Evolutionary conservation across 2,329 filamentous ascomycete genomes (phyloP).

Genomic region (Zopfia rhizophila): DNA sequence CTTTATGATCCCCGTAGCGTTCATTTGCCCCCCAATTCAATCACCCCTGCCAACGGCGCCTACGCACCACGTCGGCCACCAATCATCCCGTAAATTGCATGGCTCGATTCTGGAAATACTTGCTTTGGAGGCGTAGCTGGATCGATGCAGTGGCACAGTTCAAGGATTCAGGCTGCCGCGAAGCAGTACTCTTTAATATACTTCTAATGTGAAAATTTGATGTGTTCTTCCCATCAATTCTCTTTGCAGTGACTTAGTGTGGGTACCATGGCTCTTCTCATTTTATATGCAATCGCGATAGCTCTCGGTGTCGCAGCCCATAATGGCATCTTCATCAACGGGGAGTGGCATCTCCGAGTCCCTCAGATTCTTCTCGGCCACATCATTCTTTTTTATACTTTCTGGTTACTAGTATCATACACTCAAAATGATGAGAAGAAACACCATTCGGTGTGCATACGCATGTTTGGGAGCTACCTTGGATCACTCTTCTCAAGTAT

Average conservation of each 20-base stretch:
- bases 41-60: no score
- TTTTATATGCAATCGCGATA: no score
- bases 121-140: no score
- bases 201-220: not conserved
- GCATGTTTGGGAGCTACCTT: not conserved
- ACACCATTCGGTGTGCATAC: no score
- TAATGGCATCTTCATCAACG: not conserved
- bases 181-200: not conserved
- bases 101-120: no score
- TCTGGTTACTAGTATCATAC: not conserved
- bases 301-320: not conserved
- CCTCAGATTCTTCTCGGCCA: not conserved
- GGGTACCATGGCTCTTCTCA: not conserved
- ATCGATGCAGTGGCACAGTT: no score
- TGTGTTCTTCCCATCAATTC: not conserved
- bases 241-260: not conserved
- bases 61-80: no score
- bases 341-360: constrained; percentile 1
- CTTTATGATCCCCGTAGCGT: no score
- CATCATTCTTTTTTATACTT: not conserved
- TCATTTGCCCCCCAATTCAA: no score
- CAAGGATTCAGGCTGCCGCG: no score
- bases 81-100: no score
- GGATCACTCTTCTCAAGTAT: not conserved
- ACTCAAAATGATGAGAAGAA: not conserved